These are phyloP conservation scores for Cladophialophora bantiana DNA, from an alignment of 2,329 filamentous ascomycete species.

Conservation along the genomic window DNA sequence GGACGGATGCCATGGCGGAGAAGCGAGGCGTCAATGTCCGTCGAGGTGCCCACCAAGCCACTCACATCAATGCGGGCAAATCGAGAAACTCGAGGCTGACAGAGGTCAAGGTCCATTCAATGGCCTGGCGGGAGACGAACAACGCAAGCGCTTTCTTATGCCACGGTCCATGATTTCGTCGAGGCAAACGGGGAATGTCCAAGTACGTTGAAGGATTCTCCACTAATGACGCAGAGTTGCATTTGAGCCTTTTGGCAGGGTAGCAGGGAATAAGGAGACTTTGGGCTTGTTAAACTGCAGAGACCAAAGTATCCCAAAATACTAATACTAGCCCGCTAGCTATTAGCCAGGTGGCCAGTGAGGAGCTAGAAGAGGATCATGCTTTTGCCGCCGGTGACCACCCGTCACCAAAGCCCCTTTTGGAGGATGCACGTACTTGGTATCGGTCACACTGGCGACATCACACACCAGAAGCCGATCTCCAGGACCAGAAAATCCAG, in stretches of 20 bases:
- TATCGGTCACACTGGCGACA: not conserved
- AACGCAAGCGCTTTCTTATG: not conserved
- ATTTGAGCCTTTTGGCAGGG: not conserved
- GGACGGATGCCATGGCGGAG: slow-evolving; percentile 8
- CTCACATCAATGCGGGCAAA: not conserved
- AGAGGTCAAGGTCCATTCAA: not conserved
- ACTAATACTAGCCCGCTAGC: not conserved
- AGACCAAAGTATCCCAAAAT: not conserved
- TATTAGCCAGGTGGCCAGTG: not conserved
- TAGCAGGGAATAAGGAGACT: not conserved
- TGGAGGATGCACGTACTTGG: not conserved
- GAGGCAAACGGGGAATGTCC: not conserved
- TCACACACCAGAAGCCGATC: not conserved
- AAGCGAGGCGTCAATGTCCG: slow-evolving; percentile 13
- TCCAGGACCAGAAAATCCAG: not conserved
- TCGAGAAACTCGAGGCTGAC: not conserved
- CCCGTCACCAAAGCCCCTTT: not conserved
- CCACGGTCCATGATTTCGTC: not conserved
- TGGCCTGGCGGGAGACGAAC: not conserved
- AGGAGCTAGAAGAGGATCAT: not conserved
- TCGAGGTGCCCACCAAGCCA: slow-evolving; percentile 2
- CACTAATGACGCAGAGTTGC: slow-evolving; percentile 13
- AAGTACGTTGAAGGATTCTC: not conserved
- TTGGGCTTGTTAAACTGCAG: slow-evolving; percentile 1
- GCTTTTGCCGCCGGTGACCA: not conserved